A percentile compares a stretch with the other conserved stretches of the same genome.
Conservation (phyloP, 495 filamentous ascomycete species). For the Aspergillus funiculosus region DNA sequence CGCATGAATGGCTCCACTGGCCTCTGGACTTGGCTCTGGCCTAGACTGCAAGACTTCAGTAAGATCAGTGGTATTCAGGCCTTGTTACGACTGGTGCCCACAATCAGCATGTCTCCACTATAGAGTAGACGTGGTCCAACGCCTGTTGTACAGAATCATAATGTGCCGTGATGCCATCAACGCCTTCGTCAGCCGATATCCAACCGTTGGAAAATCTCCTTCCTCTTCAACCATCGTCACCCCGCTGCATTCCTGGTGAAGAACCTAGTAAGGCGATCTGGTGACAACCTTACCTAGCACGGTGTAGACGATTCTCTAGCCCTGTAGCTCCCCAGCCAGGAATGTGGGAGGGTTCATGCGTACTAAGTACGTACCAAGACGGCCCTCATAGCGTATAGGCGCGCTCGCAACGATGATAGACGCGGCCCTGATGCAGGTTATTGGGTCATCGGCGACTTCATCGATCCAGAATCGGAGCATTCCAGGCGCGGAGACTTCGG, state of each 20-base stretch:
- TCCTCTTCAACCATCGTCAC: not conserved
- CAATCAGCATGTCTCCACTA: no score
- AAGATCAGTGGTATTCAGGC: no score
- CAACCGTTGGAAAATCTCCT: no score
- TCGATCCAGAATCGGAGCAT: slow-evolving; percentile 3
- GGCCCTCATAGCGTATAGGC: no score
- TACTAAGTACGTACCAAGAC: not conserved
- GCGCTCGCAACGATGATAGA: no score
- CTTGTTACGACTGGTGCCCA: no score
- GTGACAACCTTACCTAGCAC: not conserved
- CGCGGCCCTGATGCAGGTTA: slow-evolving; percentile 3
- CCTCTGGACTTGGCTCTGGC: no score
- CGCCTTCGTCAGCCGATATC: no score
- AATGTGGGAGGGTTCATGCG: slow-evolving; percentile 11
- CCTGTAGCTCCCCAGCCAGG: slow-evolving; percentile 1
- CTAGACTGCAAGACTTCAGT: no score
- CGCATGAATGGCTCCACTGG: not conserved
- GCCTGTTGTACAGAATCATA: no score
- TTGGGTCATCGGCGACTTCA: not conserved
- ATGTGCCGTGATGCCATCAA: no score
- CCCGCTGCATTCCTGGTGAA: slow-evolving; percentile 6
- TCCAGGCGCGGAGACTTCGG: slow-evolving; percentile 3
- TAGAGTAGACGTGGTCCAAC: no score
- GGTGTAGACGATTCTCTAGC: not conserved
- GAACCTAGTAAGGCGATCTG: not conserved